Evolutionary conservation across 768 basidiomycete genomes (phyloP), one percentile per base, ranked within the genome.

Genomic region (Tricholoma bakamatsutake): DNA sequence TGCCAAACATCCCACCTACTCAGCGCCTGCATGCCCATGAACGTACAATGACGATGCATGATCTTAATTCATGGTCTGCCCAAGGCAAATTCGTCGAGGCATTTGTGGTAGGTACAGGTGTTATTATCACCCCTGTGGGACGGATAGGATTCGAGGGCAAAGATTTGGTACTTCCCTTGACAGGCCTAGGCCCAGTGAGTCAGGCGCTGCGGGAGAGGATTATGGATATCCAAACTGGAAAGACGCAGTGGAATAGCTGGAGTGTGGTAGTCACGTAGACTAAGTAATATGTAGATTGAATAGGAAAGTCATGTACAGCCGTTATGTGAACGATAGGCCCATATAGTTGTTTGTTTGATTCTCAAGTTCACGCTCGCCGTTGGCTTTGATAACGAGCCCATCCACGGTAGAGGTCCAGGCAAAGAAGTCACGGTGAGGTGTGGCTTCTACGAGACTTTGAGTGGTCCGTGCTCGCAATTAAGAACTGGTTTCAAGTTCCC

Each of bases 41-140:
- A 67, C 77, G 79, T 12, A 60, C 73, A 2, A 69, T 91, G n/a
- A 81, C 84, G 15, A 83, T 85, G 66, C 55, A 67, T 3, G 81
- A 90, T 52, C 63, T 91, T 65, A 76, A 50, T 9, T 65, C 46
- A 54, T 80, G 62, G 64, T 70, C 76, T 6, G 66, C 74, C 28
- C 69, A 80, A 17, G 88, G 84, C 13, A 74, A 69, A 8, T 70
- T 95, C 10, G 66, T 83, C 15, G 94, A 96, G 70, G 76, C 83
- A 5, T 90, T 97, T 61, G 83, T 84, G 11, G 80, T 87, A 4
- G 93, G 93, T 9, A 89, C 86, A 0, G 91, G 88, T 1, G 88
- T 82, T 12, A 76, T 89, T 47, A 80, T 93, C 37, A 83, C 78
- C 0, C 78, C 84, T 9, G 75, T 87, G 2, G 77, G 80, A 21